Evolutionary conservation across 257 asterid species (phyloP).

Genomic region (Rehmannia glutinosa): DNA sequence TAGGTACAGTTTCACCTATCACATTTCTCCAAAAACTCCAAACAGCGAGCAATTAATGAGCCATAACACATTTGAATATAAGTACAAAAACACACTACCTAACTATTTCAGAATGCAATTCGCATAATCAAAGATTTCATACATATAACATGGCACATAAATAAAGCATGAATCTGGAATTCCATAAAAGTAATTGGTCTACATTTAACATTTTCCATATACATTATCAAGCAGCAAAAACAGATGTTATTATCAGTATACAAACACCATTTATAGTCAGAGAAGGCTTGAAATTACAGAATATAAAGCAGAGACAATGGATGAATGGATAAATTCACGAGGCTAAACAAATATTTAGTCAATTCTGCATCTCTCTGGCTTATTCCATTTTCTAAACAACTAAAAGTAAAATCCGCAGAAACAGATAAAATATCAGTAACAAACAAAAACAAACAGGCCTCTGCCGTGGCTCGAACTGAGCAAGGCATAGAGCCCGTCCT

Average conservation of each 20-base stretch:
- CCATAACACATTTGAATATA: too few species aligned
- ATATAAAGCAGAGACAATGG: not conserved
- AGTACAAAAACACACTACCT: too few species aligned
- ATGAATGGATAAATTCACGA: not conserved
- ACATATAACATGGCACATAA: not conserved
- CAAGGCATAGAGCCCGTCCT: constrained; percentile 19
- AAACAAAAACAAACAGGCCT: constrained; percentile 38
- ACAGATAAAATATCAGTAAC: not conserved
- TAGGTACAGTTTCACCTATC: not conserved
- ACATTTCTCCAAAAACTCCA: not conserved
- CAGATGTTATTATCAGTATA: not conserved
- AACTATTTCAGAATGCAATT: not conserved
- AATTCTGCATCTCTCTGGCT: not conserved
- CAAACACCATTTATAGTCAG: not conserved
- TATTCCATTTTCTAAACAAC: not conserved
- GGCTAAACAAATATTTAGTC: not conserved
- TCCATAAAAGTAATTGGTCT: not conserved
- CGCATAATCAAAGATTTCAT: not conserved
- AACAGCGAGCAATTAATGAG: not conserved
- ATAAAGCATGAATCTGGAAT: not conserved
- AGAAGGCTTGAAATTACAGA: not conserved
- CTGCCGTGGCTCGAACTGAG: constrained; percentile 60
- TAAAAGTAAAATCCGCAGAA: constrained; percentile 5
- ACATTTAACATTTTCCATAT: not conserved
- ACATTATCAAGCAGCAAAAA: not conserved